Conservation (phyloP, 2,329 filamentous ascomycete species). For the Magnaporthiopsis incrustans region DNA sequence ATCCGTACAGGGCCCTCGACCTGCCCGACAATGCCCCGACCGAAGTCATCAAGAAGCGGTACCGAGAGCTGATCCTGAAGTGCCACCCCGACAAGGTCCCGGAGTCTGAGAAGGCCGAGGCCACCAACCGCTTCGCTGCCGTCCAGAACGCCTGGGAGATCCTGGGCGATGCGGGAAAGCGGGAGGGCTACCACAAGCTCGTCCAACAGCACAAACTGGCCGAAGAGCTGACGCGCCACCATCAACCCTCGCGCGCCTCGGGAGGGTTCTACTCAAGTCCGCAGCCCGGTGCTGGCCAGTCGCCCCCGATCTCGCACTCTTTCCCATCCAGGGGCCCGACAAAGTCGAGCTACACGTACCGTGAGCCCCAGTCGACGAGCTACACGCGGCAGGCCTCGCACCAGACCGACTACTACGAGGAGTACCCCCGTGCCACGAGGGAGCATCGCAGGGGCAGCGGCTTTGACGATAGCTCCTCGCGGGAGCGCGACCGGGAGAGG, state of each 20-base stretch:
- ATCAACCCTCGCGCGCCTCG: not conserved
- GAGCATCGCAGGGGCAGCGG: not conserved
- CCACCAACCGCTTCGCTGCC: conserved; percentile 1
- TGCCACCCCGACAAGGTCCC: conserved; percentile 76
- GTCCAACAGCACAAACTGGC: conserved; percentile 8
- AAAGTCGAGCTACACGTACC: conserved; percentile 2
- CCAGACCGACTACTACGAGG: not conserved
- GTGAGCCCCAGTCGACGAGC: not conserved
- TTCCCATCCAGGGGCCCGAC: conserved; percentile 2
- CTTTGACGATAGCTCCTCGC: not conserved
- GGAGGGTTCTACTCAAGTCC: conserved; percentile 2
- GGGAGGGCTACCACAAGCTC: conserved; percentile 6
- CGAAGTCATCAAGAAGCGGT: conserved; percentile 65
- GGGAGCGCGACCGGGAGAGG: conserved; percentile 1
- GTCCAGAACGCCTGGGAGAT: conserved; percentile 8
- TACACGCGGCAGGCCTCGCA: not conserved
- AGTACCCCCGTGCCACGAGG: not conserved
- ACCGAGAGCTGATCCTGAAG: conserved; percentile 80
- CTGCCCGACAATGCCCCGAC: conserved; percentile 64
- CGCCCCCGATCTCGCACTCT: not conserved
- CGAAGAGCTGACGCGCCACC: conserved; percentile 4
- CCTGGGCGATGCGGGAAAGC: conserved; percentile 1
- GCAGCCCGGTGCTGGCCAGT: not conserved
- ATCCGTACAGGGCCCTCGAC: conserved; percentile 75
- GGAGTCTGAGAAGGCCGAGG: conserved; percentile 4